Evolutionary conservation across 2,329 filamentous ascomycete species (phyloP).

Genomic region (Stagonosporopsis chrysanthemi): DNA sequence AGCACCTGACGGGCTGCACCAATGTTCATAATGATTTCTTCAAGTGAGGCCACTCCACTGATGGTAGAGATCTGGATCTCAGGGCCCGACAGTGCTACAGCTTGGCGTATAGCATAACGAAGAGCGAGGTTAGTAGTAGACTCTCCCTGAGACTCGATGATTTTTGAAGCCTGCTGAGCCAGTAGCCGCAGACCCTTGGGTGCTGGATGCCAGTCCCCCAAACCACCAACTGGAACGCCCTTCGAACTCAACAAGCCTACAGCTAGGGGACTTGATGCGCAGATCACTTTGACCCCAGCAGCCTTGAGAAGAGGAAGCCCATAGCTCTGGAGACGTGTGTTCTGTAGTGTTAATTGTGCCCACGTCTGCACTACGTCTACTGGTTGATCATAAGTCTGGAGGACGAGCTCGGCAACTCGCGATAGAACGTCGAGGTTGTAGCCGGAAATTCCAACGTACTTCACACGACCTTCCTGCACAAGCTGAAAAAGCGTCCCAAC

Average conservation of each 20-base stretch:
- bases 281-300: conserved; percentile 1
- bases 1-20: conserved; percentile 1
- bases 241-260: conserved; percentile 4
- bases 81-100: background rate
- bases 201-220: conserved; percentile 8
- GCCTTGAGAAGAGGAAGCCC: background rate
- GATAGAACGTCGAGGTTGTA: conserved; percentile 1
- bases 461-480: background rate
- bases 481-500: conserved; percentile 2
- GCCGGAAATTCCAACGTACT: conserved; percentile 4
- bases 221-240: conserved; percentile 4
- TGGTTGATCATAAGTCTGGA: background rate
- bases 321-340: conserved; percentile 1
- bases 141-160: conserved; percentile 1
- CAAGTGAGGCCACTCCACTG: conserved; percentile 1
- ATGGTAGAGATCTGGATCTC: conserved; percentile 4
- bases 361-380: conserved; percentile 7
- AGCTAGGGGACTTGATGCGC: conserved; percentile 3
- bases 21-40: background rate
- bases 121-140: conserved; percentile 1
- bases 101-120: conserved; percentile 6
- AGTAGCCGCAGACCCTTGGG: conserved; percentile 1
- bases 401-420: background rate
- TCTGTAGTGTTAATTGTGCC: conserved; percentile 6
- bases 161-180: background rate